These are phyloP conservation scores for Aspergillus olivimuriae DNA, from an alignment of 495 filamentous ascomycete species.

Conservation along the genomic window DNA sequence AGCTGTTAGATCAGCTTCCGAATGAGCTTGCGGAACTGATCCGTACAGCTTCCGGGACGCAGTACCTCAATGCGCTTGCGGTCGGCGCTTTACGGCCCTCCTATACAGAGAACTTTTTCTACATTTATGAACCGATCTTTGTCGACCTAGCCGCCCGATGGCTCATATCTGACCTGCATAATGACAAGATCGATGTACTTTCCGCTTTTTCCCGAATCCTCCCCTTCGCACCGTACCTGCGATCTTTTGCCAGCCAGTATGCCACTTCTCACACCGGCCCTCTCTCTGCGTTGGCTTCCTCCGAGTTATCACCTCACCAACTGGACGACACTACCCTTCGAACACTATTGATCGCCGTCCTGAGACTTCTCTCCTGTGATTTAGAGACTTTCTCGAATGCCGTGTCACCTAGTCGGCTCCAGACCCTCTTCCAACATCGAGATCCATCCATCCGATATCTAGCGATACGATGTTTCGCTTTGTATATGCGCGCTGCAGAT, in stretches of 20 bases:
- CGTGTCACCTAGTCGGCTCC: slow-evolving; percentile 59
- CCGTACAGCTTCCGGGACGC: slow-evolving; percentile 51
- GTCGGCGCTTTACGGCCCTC: slow-evolving; percentile 57
- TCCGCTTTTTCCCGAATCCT: slow-evolving; percentile 72
- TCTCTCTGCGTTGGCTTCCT: slow-evolving; percentile 33
- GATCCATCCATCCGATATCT: slow-evolving; percentile 65
- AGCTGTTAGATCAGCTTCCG: slow-evolving; percentile 50
- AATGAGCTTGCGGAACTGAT: slow-evolving; percentile 59
- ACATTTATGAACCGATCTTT: slow-evolving; percentile 62
- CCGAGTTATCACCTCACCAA: slow-evolving; percentile 31
- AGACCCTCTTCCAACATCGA: slow-evolving; percentile 58
- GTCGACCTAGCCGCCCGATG: slow-evolving; percentile 77
- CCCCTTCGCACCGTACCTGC: slow-evolving; percentile 69
- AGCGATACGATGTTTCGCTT: slow-evolving; percentile 69
- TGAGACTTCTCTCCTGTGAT: slow-evolving; percentile 71
- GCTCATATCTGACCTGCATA: slow-evolving; percentile 42
- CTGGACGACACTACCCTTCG: slow-evolving; percentile 29
- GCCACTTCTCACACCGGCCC: slow-evolving; percentile 34
- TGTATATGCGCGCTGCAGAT: slow-evolving; percentile 78
- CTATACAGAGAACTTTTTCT: slow-evolving; percentile 62
- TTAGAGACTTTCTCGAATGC: slow-evolving; percentile 53
- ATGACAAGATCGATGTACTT: slow-evolving; percentile 47
- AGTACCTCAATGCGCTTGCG: slow-evolving; percentile 66
- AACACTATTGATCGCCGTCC: slow-evolving; percentile 58
- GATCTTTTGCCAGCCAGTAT: slow-evolving; percentile 41